Conservation (phyloP, 306 rosid species). For the Castanospermum australe region DNA sequence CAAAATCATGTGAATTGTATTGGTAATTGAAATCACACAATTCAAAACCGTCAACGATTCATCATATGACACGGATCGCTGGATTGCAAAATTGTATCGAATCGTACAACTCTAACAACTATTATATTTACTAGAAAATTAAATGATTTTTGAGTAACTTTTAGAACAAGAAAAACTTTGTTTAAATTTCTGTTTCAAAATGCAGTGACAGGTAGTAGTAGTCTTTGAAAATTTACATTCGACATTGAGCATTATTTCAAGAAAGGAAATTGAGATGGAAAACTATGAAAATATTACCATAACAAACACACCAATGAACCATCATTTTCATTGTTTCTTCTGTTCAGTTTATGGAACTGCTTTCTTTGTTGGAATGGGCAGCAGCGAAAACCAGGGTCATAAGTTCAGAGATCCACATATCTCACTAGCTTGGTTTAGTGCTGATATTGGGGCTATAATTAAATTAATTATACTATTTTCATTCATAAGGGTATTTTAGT, state of each 20-base stretch:
- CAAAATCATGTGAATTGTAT: too few relatives aligned
- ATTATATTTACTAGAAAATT: neutral
- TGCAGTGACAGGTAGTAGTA: neutral
- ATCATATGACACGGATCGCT: too few relatives aligned
- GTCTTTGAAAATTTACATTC: neutral
- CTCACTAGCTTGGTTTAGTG: too few relatives aligned
- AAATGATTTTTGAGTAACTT: neutral
- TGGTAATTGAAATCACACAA: too few relatives aligned
- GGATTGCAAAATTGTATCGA: too few relatives aligned
- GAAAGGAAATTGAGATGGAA: neutral
- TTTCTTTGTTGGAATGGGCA: neutral
- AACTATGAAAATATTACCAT: neutral
- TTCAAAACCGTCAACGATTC: too few relatives aligned
- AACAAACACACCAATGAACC: neutral
- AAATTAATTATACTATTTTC: too few relatives aligned
- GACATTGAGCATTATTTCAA: neutral
- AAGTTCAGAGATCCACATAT: neutral
- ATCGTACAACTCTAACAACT: too few relatives aligned
- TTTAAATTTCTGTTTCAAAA: neutral
- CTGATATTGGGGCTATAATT: too few relatives aligned
- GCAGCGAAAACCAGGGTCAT: neutral
- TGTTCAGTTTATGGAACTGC: neutral
- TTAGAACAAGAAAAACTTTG: neutral
- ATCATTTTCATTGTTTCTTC: neutral
- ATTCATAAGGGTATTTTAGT: too few relatives aligned